Conservation (phyloP, 306 rosid species). For the Medicago ruthenica region DNA sequence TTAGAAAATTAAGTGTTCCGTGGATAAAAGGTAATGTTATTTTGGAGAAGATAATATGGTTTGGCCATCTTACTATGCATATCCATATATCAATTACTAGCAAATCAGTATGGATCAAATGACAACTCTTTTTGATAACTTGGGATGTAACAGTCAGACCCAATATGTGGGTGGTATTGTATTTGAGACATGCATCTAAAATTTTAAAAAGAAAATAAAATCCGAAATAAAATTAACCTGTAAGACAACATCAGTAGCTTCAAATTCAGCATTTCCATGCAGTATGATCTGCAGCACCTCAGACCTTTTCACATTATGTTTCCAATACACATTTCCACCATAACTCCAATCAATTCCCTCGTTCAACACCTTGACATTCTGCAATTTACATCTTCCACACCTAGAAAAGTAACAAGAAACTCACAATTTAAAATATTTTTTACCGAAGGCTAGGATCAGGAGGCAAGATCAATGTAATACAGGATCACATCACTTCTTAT, state of each 20-base stretch:
- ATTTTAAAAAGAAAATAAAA: not conserved
- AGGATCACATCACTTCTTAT: conserved; percentile 8
- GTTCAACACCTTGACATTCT: conserved; percentile 80
- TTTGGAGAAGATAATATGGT: not conserved
- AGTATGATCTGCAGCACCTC: conserved; percentile 74
- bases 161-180: not conserved
- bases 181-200: conserved; percentile 1
- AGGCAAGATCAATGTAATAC: conserved; percentile 1
- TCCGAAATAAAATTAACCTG: conserved; percentile 59
- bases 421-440: conserved; percentile 31
- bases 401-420: conserved; percentile 55
- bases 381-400: conserved; percentile 93
- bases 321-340: conserved; percentile 78
- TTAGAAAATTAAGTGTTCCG: conserved; percentile 2
- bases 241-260: conserved; percentile 76
- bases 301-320: conserved; percentile 69
- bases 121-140: conserved; percentile 15
- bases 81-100: conserved; percentile 27
- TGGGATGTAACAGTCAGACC: conserved; percentile 2
- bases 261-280: conserved; percentile 97
- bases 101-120: conserved; percentile 19
- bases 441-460: not conserved
- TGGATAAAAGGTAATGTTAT: not conserved
- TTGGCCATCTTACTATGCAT: conserved; percentile 35
- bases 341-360: conserved; percentile 82